These are phyloP conservation scores for Xylariaceae sp. DNA, from an alignment of 2,329 filamentous ascomycete genomes.

Conservation along the genomic window DNA sequence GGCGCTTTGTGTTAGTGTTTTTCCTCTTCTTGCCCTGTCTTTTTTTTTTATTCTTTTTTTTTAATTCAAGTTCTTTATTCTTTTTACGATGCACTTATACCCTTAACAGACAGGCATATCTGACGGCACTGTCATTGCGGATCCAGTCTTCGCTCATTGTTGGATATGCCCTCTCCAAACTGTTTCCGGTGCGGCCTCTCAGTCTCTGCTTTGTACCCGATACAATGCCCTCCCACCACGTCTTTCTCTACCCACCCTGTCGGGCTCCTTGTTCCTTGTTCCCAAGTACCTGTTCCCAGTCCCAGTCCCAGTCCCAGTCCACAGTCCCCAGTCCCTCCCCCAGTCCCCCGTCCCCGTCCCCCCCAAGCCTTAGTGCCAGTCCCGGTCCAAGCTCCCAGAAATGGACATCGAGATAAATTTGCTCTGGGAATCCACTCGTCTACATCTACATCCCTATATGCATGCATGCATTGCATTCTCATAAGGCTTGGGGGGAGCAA, in stretches of 20 bases:
- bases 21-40: background rate
- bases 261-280: conserved; percentile 3
- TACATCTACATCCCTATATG: conserved; percentile 6
- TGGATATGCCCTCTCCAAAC: conserved; percentile 20
- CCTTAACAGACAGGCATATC: background rate
- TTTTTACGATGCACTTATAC: background rate
- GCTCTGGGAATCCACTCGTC: conserved; percentile 14
- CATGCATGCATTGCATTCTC: conserved; percentile 20
- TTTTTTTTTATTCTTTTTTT: conserved; percentile 2
- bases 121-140: conserved; percentile 21
- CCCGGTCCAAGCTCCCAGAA: conserved; percentile 17
- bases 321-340: conserved; percentile 9
- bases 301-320: background rate
- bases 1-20: conserved; percentile 10
- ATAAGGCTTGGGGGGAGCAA: conserved; percentile 25
- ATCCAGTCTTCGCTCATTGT: conserved; percentile 26
- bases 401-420: conserved; percentile 19
- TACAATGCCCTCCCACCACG: background rate
- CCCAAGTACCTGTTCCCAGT: background rate
- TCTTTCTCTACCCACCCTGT: conserved; percentile 11
- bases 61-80: conserved; percentile 4
- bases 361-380: background rate
- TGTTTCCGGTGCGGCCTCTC: conserved; percentile 4
- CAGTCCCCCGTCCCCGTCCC: conserved; percentile 1
- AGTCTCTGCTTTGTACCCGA: conserved; percentile 10